Percentiles rank a stretch among this genome's conserved stretches.
phyloP scores from a whole-genome alignment of 352 stramenopile species.

The Peronosclerospora sorghi region DNA sequence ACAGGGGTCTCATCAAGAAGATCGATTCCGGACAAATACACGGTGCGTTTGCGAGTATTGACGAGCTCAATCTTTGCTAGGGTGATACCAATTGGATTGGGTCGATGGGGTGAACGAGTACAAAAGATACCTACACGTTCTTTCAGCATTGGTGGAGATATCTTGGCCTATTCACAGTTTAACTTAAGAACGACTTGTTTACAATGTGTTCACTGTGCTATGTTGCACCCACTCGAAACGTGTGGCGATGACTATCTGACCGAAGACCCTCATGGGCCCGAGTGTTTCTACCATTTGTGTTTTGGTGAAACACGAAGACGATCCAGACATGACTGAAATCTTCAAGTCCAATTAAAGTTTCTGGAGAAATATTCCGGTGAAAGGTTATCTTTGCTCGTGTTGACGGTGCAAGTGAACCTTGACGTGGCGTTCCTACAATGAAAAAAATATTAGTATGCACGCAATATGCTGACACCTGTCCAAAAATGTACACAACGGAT shows the following conservation, averaged over 20 bases:
- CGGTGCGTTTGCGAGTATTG: conserved; percentile 33
- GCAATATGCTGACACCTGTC: neutral
- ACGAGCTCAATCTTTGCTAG: conserved; percentile 83
- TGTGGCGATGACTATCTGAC: conserved; percentile 65
- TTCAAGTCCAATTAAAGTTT: conserved; percentile 58
- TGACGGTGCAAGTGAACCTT: conserved; percentile 65
- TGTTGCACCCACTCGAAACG: conserved; percentile 26
- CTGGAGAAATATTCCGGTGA: conserved; percentile 66
- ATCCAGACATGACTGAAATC: conserved; percentile 85
- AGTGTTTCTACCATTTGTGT: conserved; percentile 81
- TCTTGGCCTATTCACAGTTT: conserved; percentile 38
- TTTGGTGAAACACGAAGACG: conserved; percentile 84
- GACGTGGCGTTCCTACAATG: conserved; percentile 58
- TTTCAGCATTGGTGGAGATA: conserved; percentile 56
- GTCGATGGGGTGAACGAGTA: conserved; percentile 93
- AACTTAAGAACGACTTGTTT: neutral
- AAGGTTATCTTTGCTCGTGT: conserved; percentile 65
- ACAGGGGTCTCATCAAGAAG: conserved; percentile 95
- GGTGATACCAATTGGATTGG: conserved; percentile 92
- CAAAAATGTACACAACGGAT: neutral
- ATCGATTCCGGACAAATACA: conserved; percentile 85
- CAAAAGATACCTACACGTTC: conserved; percentile 89
- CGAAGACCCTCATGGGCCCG: conserved; percentile 49
- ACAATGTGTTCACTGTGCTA: neutral
- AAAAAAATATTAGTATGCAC: neutral